Evolutionary conservation across 2,329 filamentous ascomycete genomes (phyloP), one percentile per base, ranked within the genome.

Genomic region (Fusarium sp.): DNA sequence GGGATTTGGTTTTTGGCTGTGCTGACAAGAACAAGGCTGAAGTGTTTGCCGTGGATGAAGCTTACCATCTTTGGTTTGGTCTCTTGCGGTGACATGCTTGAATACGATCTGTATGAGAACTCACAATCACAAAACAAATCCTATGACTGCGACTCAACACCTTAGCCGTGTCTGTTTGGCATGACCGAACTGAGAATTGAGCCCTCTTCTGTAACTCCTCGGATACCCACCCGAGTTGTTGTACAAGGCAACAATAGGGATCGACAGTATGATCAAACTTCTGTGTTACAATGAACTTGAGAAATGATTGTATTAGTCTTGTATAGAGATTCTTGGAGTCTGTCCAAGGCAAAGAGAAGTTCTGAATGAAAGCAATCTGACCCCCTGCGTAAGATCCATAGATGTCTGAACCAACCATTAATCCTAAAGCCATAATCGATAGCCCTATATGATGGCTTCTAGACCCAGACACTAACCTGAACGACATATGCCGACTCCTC

Each of bases 131-230:
- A n/a, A 25, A 34, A 14, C 19, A 23, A 23, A 23, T 14, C 11
- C 16, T 11, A 13, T n/a, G 34, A 25, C 23, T 41, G 25, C 42
- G 13, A 41, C 25, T 26, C 25, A 45, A 45, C 43, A 45, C 30
- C 62, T 50, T 37, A 7, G 34, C 56, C 41, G 42, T 26, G 34
- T 34, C 30, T 46, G 48, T 30, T 42, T 46, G 52, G 18, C 21
- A 23, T 8, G 4, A 31, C 16, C 21, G 7, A 25, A 45, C 63
- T 67, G 30, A 67, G 42, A 67, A 50, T 23, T 48, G 46, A 67
- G 65, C 31, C 41, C 26, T 25, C 41, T 30, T 18, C 25, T 49
- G 41, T n/a, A 41, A 56, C 45, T 53, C 25, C 46, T 28, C 44
- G 19, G 39, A 37, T 55, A 23, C 55, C 26, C n/a, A 26, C 19